Conservation (phyloP, 2,329 filamentous ascomycete species). For the Lachnellula suecica region DNA sequence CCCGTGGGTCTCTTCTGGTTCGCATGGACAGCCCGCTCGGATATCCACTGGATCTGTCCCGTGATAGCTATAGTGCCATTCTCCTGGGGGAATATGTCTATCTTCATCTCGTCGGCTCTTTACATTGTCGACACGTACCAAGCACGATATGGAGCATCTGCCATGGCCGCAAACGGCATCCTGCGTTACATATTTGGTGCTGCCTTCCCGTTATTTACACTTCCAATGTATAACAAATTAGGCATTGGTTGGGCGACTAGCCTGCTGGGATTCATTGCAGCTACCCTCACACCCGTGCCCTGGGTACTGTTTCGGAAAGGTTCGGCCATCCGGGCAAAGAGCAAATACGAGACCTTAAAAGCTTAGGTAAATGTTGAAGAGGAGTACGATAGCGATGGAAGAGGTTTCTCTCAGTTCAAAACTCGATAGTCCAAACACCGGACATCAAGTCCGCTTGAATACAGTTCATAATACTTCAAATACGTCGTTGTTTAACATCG, state of each 20-base stretch:
- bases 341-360: background rate
- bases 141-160: slow-evolving; percentile 26
- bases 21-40: slow-evolving; percentile 50
- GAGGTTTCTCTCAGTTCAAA: too few species aligned
- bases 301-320: background rate
- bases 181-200: slow-evolving; percentile 6
- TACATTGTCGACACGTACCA: slow-evolving; percentile 58
- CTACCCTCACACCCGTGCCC: background rate
- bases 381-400: too few species aligned
- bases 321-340: background rate
- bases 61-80: slow-evolving; percentile 47
- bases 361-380: too few species aligned
- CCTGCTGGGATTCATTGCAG: slow-evolving; percentile 36
- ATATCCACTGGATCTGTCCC: slow-evolving; percentile 41
- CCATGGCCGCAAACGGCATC: slow-evolving; percentile 12
- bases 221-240: slow-evolving; percentile 44
- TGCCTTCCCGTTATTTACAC: slow-evolving; percentile 16
- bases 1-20: slow-evolving; percentile 40
- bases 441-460: too few species aligned
- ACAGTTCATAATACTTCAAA: too few species aligned
- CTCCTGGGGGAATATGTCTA: slow-evolving; percentile 56
- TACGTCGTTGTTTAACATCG: too few species aligned
- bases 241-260: slow-evolving; percentile 39
- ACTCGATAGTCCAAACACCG: too few species aligned
- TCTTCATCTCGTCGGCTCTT: slow-evolving; percentile 45